Conservation (phyloP, 2,329 filamentous ascomycete genomes). For the Fusarium globosum region DNA sequence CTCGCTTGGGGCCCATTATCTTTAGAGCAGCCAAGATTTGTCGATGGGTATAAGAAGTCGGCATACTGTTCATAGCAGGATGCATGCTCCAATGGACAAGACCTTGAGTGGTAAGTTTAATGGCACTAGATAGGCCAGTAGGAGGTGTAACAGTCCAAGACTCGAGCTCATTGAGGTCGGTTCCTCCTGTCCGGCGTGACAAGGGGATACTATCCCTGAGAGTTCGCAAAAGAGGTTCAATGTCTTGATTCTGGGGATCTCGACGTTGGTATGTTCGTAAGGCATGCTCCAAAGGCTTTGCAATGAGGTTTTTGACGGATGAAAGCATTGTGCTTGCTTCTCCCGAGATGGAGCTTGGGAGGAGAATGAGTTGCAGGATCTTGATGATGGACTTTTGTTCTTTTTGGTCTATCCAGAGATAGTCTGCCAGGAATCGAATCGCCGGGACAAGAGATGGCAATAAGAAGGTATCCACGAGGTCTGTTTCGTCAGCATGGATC, state of each 20-base stretch:
- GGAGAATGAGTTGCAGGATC: conserved; percentile 78
- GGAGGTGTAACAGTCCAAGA: conserved; percentile 69
- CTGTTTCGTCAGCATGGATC: conserved; percentile 52
- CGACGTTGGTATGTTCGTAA: conserved; percentile 74
- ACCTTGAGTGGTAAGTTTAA: conserved; percentile 71
- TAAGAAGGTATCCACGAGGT: conserved; percentile 82
- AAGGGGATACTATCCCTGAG: conserved; percentile 70
- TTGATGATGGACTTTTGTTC: conserved; percentile 77
- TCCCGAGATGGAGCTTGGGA: conserved; percentile 74
- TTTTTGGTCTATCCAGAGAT: conserved; percentile 73
- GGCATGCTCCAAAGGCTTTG: conserved; percentile 74
- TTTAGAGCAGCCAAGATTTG: conserved; percentile 71
- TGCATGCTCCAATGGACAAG: conserved; percentile 76
- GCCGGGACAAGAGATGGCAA: conserved; percentile 82
- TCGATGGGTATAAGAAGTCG: conserved; percentile 77
- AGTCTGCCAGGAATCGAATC: conserved; percentile 75
- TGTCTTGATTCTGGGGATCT: conserved; percentile 74
- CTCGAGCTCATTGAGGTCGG: conserved; percentile 75
- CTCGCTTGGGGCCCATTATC: conserved; percentile 69
- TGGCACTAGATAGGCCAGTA: conserved; percentile 66
- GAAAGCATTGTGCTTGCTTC: conserved; percentile 78
- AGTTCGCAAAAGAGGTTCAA: conserved; percentile 74
- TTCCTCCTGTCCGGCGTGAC: conserved; percentile 70
- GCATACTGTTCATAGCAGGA: conserved; percentile 64
- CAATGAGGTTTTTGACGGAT: conserved; percentile 77